Evolutionary conservation across 345 rosid genomes (phyloP), one percentile per base, ranked within the genome.

Genomic region (Microthlaspi erraticum): DNA sequence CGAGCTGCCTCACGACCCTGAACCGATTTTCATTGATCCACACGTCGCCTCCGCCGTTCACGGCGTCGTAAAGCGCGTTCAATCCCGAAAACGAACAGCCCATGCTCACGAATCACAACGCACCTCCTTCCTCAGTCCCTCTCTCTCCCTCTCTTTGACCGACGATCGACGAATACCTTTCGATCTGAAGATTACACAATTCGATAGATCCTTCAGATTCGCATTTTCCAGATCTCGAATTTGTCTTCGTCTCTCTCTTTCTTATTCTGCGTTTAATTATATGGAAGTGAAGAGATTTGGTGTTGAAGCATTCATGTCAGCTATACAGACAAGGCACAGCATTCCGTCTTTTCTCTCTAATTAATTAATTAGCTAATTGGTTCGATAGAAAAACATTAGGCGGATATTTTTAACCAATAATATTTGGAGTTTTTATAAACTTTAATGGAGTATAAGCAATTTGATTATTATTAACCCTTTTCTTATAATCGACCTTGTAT

Each of bases 1-100:
- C 99, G 11, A 94, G 90, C 91, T 91, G 98, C 87, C 97, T 83
- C 69, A 61, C 79, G 82, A 87, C 71, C 83, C 87, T 85, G 86
- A 83, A 94, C 54, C 93, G 73, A 86, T 91, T 92, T 64, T 94
- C 99, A 68, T 94, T 93, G 93, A 93, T 93, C 98, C 98, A 93
- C 10, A 91, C 96, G 53, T 93, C 98, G 20, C 89, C 97, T 71
- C 90, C 97, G 0, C 97, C 93, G 48, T 89, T 87, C 2, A 83
- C 99, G 66, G 90, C 83, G 80, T 87, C 98, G 92, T 94, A 94
- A 4, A 94, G 79, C 43, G 98, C 85, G 70, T 92, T 89, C 81
- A 94, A 77, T 58, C 99, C 99, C 6, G 99, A 94, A 76, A 94
- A 88, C 59, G 92, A 61, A 80, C 99, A 95, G 10, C 99, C 97